Conservation (phyloP, 495 filamentous ascomycete genomes). For the Tuber borchii region DNA sequence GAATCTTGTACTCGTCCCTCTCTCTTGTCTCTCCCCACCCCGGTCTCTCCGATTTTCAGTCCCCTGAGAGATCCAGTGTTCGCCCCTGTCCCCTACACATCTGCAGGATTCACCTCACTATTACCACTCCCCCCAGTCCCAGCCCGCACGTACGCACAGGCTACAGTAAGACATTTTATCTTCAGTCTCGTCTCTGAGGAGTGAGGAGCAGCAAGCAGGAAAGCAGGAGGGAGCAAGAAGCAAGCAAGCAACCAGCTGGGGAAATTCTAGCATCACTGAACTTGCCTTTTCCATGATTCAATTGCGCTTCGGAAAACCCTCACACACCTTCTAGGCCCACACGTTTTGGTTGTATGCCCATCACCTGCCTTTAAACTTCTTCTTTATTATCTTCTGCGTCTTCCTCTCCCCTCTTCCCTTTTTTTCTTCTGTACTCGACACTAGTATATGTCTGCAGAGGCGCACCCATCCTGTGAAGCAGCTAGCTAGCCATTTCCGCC, state of each 20-base stretch:
- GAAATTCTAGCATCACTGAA: not conserved
- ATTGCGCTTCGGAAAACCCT: slow-evolving; percentile 5
- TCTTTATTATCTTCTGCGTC: slow-evolving; percentile 28
- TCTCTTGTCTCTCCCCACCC: slow-evolving; percentile 32
- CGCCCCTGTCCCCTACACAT: slow-evolving; percentile 31
- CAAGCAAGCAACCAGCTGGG: slow-evolving; percentile 1
- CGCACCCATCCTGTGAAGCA: slow-evolving; percentile 27
- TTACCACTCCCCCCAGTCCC: slow-evolving; percentile 12
- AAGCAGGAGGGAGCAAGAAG: not conserved
- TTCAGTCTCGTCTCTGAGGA: not conserved
- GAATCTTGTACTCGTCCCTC: not conserved
- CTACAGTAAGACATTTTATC: slow-evolving; percentile 34
- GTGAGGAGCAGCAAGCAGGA: slow-evolving; percentile 1
- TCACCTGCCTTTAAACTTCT: slow-evolving; percentile 24
- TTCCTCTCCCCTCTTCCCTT: slow-evolving; percentile 20
- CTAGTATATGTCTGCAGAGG: slow-evolving; percentile 35
- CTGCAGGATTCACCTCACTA: not conserved
- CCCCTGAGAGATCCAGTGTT: slow-evolving; percentile 35
- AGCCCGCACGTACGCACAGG: slow-evolving; percentile 24
- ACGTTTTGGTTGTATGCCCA: slow-evolving; percentile 6
- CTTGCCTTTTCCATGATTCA: not conserved
- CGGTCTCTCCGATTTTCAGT: slow-evolving; percentile 36
- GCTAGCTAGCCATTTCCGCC: slow-evolving; percentile 35
- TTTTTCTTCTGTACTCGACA: slow-evolving; percentile 33
- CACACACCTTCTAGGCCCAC: not conserved